Evolutionary conservation across 495 filamentous ascomycete genomes (phyloP).

Genomic region (Neurospora sp.): DNA sequence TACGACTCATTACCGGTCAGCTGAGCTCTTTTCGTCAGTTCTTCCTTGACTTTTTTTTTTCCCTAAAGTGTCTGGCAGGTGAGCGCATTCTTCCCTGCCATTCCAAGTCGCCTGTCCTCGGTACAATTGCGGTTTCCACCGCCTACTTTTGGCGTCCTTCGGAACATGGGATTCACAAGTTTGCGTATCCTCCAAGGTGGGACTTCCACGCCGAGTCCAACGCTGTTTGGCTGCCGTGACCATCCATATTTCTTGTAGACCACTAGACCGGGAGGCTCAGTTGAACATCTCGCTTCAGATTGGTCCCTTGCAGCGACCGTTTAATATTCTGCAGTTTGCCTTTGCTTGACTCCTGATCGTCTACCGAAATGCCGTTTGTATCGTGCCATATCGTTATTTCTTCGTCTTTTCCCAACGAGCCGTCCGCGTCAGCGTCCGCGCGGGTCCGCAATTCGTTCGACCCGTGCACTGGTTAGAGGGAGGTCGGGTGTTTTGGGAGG

Average conservation of each 20-base stretch:
- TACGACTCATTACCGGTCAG: not conserved
- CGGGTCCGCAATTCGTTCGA: too few species aligned
- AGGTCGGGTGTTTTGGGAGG: not conserved
- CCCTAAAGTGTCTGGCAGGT: not conserved
- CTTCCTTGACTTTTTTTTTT: not conserved
- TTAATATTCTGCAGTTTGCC: not conserved
- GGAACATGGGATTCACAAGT: not conserved
- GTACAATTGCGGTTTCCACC: too few species aligned
- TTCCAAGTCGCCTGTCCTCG: too few species aligned
- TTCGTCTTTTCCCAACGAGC: not conserved
- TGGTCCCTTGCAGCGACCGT: not conserved
- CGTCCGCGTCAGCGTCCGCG: not conserved
- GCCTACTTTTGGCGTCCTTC: not conserved
- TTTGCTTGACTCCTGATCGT: not conserved
- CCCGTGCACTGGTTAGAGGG: not conserved
- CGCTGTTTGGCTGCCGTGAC: not conserved
- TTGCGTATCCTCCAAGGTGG: not conserved
- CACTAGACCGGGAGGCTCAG: not conserved
- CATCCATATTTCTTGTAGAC: not conserved
- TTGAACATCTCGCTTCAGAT: not conserved
- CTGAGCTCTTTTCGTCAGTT: not conserved
- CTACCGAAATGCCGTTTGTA: not conserved
- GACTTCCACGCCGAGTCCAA: not conserved
- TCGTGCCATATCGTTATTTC: not conserved
- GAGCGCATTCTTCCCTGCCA: not conserved